phyloP scores from a whole-genome alignment of 169 alveolate species.

The Cytauxzoon felis region DNA sequence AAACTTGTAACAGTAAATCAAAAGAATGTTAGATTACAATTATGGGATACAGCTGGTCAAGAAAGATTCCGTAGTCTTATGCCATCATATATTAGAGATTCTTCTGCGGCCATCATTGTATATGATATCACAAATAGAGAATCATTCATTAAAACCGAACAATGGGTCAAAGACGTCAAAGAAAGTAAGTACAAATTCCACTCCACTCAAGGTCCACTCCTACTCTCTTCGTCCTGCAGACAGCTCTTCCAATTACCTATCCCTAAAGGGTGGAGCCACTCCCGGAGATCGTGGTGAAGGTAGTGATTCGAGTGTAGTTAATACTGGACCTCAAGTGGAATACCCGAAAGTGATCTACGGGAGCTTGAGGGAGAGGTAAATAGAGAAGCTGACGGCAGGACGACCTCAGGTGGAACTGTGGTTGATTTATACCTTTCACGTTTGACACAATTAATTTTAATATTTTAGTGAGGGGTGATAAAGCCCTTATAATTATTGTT shows the following conservation, averaged over 20 bases:
- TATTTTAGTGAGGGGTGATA: slow-evolving; percentile 89
- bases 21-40: slow-evolving; percentile 91
- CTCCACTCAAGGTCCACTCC: too few species aligned
- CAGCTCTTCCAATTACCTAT: too few species aligned
- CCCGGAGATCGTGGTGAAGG: too few species aligned
- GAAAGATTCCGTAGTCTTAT: slow-evolving; percentile 93
- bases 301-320: too few species aligned
- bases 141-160: slow-evolving; percentile 85
- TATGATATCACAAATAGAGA: slow-evolving; percentile 91
- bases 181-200: slow-evolving; percentile 20
- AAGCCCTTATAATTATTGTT: slow-evolving; percentile 91
- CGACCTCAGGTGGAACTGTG: too few species aligned
- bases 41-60: slow-evolving; percentile 99
- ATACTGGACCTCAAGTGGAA: too few species aligned
- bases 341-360: too few species aligned
- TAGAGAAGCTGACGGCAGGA: too few species aligned
- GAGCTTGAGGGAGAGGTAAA: too few species aligned
- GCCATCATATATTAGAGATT: slow-evolving; percentile 95
- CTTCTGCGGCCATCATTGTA: slow-evolving; percentile 94
- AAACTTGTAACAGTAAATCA: slow-evolving; percentile 92
- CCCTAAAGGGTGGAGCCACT: too few species aligned
- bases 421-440: slow-evolving; percentile 25
- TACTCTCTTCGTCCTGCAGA: too few species aligned
- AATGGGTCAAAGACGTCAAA: slow-evolving; percentile 97
- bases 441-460: background rate